These are phyloP conservation scores for Isatis tinctoria DNA, from an alignment of 345 rosid genomes.

Conservation along the genomic window DNA sequence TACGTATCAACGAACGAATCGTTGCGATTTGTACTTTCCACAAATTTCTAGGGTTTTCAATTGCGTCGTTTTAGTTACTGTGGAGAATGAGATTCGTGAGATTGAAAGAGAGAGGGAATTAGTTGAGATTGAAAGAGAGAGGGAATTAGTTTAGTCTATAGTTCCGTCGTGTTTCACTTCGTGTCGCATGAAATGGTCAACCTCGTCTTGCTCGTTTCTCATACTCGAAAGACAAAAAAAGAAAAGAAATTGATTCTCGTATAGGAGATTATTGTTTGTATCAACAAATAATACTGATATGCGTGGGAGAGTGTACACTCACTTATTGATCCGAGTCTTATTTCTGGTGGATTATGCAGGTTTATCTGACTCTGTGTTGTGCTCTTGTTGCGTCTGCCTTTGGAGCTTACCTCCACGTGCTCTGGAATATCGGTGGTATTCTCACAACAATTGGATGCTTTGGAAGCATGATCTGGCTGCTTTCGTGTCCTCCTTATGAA, in stretches of 20 bases:
- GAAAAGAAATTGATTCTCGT: background rate
- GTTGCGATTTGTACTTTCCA: background rate
- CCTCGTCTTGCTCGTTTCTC: background rate
- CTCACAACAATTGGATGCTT: conserved; percentile 62
- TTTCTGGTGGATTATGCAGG: conserved; percentile 37
- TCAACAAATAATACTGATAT: background rate
- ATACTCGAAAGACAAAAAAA: no score
- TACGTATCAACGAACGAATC: background rate
- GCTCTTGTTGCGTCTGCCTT: conserved; percentile 72
- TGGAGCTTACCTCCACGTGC: conserved; percentile 71
- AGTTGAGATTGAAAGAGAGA: no score
- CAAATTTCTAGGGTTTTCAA: conserved; percentile 21
- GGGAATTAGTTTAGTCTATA: no score
- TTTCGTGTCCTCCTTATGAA: conserved; percentile 48
- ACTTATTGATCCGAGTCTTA: background rate
- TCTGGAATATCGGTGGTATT: conserved; percentile 85
- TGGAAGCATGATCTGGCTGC: conserved; percentile 71
- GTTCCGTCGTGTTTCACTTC: background rate
- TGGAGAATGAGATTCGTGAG: background rate
- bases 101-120: background rate
- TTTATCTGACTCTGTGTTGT: conserved; percentile 70
- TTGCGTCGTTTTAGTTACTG: background rate
- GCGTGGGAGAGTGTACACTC: background rate
- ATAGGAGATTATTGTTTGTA: background rate
- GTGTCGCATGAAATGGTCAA: background rate